A percentile compares a stretch with the other conserved stretches of the same genome.
Conservation (phyloP, 176 grass and related monocot genomes). For the Cymbopogon citratus region DNA sequence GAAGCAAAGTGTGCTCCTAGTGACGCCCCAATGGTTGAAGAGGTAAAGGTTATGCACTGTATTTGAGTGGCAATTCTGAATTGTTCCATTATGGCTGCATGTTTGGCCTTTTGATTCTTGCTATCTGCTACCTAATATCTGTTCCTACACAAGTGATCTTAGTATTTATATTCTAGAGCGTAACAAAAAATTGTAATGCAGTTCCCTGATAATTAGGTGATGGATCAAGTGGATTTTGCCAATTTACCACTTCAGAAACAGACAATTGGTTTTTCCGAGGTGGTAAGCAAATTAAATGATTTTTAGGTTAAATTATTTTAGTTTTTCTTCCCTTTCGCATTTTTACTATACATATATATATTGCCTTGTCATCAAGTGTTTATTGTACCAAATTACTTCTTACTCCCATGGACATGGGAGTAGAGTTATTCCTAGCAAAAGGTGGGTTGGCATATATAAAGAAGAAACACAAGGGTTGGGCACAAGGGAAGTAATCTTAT, state of each 20-base stretch:
- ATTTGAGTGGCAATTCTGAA: background rate
- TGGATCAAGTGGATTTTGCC: slow-evolving; percentile 11
- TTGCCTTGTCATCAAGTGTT: background rate
- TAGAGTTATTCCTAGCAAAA: background rate
- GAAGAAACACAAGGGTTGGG: background rate
- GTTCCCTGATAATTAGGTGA: slow-evolving; percentile 10
- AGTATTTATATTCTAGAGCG: slow-evolving; percentile 4
- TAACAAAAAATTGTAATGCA: slow-evolving; percentile 18
- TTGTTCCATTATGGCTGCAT: background rate
- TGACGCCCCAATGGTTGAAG: background rate
- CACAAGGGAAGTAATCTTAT: background rate
- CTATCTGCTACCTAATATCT: background rate
- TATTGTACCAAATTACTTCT: slow-evolving; percentile 14
- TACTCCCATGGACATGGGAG: background rate
- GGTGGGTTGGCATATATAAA: background rate
- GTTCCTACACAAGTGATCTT: background rate
- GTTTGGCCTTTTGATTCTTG: slow-evolving; percentile 10
- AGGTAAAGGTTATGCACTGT: slow-evolving; percentile 27
- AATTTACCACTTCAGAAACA: slow-evolving; percentile 20
- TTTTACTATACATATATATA: background rate
- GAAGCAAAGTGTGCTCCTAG: slow-evolving; percentile 22
- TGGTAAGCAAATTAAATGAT: slow-evolving; percentile 9
- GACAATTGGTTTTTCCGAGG: background rate
- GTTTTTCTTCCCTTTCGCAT: background rate
- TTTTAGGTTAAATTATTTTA: background rate